Base-by-base conservation (phyloP, 805 yeast species). In the Hanseniaspora valbyensis region DNA sequence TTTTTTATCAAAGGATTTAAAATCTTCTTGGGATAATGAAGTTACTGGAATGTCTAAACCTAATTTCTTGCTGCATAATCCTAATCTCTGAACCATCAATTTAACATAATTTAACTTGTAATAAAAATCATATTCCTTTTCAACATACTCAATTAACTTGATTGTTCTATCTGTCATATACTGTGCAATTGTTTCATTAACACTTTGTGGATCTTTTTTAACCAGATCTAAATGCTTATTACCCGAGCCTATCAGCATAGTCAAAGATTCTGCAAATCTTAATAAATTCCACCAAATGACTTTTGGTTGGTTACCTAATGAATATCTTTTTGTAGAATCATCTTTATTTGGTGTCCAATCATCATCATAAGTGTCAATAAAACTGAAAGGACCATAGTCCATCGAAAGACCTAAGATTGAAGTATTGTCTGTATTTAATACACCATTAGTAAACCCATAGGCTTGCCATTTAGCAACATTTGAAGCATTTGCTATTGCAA, bases 301-400 rank as follows among this genome's bases (percentile, higher is more conserved):
- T 24, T 81, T 74, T 0, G 97, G 96, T 10, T 86, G 81, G 59
- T 84, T 87, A n/a, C 74, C 73, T 66, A 82, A 89, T 7, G 87
- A 77, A 62, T 92, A 90, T 41, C 96, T 70, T 16, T 69, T 62
- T 44, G 69, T 67, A 39, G 72, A 74, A 64, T 92, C 98, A 60
- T 88, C 96, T 51, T 86, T 87, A 61, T 92, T 90, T 1, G 97
- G 90, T 0, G 96, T 84, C 60, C 74, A 90, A 44, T 73, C 65
- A 14, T 94, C 89, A 59, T 86, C 80, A 61, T 81, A 90, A 42
- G 75, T 76, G 60, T 89, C 96, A 82, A 89, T 75, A 54, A 88
- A 83, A 18, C 94, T 84, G 67, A 85, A 92, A 0, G 98, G 97
- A 2, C 97, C 98, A 64, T 82, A 92, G 65, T 90, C 98, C 65